phyloP scores from a whole-genome alignment of 306 rosid genomes.

The Amphicarpaea edgeworthii region DNA sequence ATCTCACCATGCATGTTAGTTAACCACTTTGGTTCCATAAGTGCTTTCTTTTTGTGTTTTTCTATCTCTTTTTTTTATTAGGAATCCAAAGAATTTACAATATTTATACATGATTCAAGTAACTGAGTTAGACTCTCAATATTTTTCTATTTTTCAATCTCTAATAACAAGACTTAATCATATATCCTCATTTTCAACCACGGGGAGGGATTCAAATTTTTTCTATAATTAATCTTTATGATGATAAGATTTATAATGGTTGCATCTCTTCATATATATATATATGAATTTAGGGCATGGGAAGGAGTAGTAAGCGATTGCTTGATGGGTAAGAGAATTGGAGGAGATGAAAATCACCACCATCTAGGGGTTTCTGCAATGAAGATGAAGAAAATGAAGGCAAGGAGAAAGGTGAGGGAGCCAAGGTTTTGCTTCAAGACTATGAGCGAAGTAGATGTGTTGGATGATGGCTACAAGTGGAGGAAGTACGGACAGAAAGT shows the following conservation, averaged over 20 bases:
- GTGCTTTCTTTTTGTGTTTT: too few species aligned
- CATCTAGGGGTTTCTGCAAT: slow-evolving; percentile 62
- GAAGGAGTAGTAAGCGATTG: slow-evolving; percentile 67
- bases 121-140: too few species aligned
- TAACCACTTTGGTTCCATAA: background rate
- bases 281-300: slow-evolving; percentile 62
- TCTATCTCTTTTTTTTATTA: too few species aligned
- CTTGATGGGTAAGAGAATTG: slow-evolving; percentile 58
- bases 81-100: too few species aligned
- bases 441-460: slow-evolving; percentile 96
- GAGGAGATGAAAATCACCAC: slow-evolving; percentile 51
- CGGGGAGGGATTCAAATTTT: background rate
- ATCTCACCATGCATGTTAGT: background rate
- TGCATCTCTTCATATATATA: slow-evolving; percentile 29
- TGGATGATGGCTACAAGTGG: slow-evolving; percentile 99
- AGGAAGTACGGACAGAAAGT: slow-evolving; percentile 99
- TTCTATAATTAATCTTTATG: background rate
- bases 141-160: too few species aligned
- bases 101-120: too few species aligned
- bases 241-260: background rate
- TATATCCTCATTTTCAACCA: background rate
- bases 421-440: slow-evolving; percentile 99
- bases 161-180: background rate
- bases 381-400: slow-evolving; percentile 94
- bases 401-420: slow-evolving; percentile 91